Evolutionary conservation across 2,329 filamentous ascomycete genomes (phyloP).

Genomic region (Pezicula radicicola): DNA sequence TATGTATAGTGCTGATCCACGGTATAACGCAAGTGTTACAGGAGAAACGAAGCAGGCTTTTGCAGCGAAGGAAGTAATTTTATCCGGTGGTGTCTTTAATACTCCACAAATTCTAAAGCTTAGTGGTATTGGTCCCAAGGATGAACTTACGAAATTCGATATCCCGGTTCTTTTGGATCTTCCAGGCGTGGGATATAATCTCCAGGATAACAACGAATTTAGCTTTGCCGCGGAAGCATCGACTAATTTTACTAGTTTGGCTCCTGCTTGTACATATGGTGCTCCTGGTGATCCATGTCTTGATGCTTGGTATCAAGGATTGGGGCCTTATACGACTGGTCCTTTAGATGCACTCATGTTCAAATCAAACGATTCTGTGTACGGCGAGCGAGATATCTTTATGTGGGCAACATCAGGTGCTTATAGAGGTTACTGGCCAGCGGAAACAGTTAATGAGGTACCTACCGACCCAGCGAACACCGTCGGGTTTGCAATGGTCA

Average conservation of each 20-base stretch:
- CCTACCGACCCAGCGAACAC: constrained; percentile 25
- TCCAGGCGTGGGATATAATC: constrained; percentile 61
- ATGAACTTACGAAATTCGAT: constrained; percentile 33
- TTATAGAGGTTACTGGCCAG: constrained; percentile 39
- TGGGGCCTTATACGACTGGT: constrained; percentile 40
- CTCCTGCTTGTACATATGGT: constrained; percentile 25
- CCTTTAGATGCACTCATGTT: constrained; percentile 38
- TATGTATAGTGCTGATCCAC: constrained; percentile 40
- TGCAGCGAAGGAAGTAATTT: constrained; percentile 37
- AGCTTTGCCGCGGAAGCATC: neutral
- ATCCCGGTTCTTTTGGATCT: constrained; percentile 52
- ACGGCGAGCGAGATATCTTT: constrained; percentile 35
- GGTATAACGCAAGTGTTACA: constrained; percentile 24
- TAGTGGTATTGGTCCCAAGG: constrained; percentile 38
- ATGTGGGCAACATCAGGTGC: constrained; percentile 24
- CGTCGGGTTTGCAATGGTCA: constrained; percentile 22
- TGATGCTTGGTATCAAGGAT: constrained; percentile 21
- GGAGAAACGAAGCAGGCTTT: constrained; percentile 25
- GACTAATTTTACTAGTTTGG: neutral
- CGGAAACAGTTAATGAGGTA: constrained; percentile 30
- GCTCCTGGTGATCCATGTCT: constrained; percentile 35
- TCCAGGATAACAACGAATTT: constrained; percentile 52
- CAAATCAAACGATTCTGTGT: constrained; percentile 30
- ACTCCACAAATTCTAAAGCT: constrained; percentile 42
- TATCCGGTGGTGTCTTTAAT: constrained; percentile 41